Evolutionary conservation across 1,284 basidiomycete genomes (phyloP), one percentile per base, ranked within the genome.

Genomic region (Papiliotrema laurentii): DNA sequence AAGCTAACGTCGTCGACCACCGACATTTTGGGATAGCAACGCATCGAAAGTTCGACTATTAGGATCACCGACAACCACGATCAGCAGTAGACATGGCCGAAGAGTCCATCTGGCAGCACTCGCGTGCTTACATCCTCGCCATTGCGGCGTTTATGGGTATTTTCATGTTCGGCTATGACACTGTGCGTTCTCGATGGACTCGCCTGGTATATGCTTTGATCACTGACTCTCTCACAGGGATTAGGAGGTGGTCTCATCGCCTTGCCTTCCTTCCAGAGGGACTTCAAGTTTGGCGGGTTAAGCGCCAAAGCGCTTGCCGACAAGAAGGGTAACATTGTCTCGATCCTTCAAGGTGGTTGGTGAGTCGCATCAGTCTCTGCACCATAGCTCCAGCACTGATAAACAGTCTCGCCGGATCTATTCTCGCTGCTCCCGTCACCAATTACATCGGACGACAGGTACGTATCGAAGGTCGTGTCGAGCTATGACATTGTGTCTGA

Each of bases 81-180:
- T 36, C 14, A 36, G 34, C 18, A n/a, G n/a, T n/a, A n/a, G n/a
- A n/a, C n/a, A n/a, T n/a, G n/a, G n/a, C n/a, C n/a, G n/a, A n/a
- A n/a, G 34, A 36, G 6, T 36, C 34, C 34, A 36, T 7, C 6
- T 36, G 34, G 27, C 46, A 47, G 30, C 43, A 51, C 31, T 51
- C 49, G 10, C 27, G 49, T 21, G 49, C 49, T 34, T 61, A 61
- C 37, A 4, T 82, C 78, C 71, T 86, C 54, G 84, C 84, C 5
- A 80, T 84, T 59, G 73, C 84, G 50, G 82, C 77, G 1, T 86
- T 85, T 65, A 84, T 84, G 82, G 85, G 85, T 4, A 86, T 87
- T 56, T 74, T 86, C 28, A 75, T 87, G n/a, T 87, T 87, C 59
- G 85, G 85, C 65, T 86, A 85, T 60, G 84, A 84, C 30, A 46